Evolutionary conservation across 495 filamentous ascomycete species (phyloP).

Genomic region (Neurospora terricola): DNA sequence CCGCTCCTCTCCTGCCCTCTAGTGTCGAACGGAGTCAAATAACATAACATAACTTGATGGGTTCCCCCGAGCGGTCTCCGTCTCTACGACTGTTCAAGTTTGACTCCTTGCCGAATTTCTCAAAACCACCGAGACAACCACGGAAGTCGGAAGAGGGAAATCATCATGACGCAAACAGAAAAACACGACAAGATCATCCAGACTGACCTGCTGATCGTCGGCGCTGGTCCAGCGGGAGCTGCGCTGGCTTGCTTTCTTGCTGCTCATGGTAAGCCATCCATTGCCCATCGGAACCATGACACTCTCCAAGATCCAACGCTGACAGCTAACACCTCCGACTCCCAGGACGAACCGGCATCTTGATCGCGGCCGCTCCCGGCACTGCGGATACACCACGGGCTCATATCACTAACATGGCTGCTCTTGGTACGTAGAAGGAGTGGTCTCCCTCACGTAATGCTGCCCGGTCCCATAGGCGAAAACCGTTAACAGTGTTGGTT

Average conservation of each 20-base stretch:
- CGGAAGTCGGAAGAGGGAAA: background rate
- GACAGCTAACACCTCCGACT: background rate
- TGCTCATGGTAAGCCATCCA: constrained; percentile 31
- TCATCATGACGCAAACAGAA: background rate
- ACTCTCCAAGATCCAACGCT: background rate
- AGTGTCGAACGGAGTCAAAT: too few species aligned
- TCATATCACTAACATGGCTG: constrained; percentile 43
- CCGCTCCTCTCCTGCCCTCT: too few species aligned
- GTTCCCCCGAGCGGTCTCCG: background rate
- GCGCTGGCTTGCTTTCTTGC: constrained; percentile 45
- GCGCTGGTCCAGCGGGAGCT: constrained; percentile 47
- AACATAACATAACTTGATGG: background rate
- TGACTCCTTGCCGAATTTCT: background rate
- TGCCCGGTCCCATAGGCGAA: background rate
- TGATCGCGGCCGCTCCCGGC: constrained; percentile 35
- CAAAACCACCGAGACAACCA: background rate
- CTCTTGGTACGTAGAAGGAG: constrained; percentile 8
- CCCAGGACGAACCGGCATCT: constrained; percentile 36
- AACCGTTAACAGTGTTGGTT: background rate
- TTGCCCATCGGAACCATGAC: background rate
- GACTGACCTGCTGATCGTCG: constrained; percentile 44
- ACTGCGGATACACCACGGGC: constrained; percentile 44
- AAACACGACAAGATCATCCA: constrained; percentile 22
- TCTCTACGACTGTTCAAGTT: background rate
- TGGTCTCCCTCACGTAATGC: background rate